These are phyloP conservation scores for Tuber brumale DNA, from an alignment of 495 filamentous ascomycete genomes.

Conservation along the genomic window DNA sequence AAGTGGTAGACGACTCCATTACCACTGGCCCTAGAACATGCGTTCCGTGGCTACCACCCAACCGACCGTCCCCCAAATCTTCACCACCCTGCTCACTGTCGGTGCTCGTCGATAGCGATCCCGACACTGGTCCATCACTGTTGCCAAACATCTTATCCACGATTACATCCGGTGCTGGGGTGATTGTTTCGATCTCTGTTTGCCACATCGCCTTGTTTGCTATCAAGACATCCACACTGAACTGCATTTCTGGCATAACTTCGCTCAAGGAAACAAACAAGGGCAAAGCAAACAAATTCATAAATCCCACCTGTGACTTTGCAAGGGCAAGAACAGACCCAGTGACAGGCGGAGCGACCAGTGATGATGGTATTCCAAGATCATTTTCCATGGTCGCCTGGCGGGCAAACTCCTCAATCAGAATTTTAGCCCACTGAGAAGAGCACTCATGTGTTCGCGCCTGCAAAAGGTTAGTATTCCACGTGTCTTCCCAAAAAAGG, in stretches of 20 bases:
- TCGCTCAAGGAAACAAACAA: conserved; percentile 81
- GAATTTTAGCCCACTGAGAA: conserved; percentile 75
- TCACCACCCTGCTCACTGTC: neutral
- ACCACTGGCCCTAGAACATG: conserved; percentile 37
- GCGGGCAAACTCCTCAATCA: conserved; percentile 88
- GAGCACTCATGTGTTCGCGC: conserved; percentile 77
- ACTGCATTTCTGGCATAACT: conserved; percentile 73
- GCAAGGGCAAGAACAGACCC: conserved; percentile 76
- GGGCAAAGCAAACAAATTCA: conserved; percentile 88
- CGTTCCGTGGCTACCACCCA: conserved; percentile 25
- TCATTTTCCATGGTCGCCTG: conserved; percentile 89
- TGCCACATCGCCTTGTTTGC: conserved; percentile 70
- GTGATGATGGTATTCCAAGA: conserved; percentile 73
- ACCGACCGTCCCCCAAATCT: conserved; percentile 14
- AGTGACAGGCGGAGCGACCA: conserved; percentile 76
- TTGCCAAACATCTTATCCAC: conserved; percentile 19
- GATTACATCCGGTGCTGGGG: conserved; percentile 16
- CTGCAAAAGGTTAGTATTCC: conserved; percentile 47
- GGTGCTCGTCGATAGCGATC: neutral
- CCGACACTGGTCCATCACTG: conserved; percentile 4
- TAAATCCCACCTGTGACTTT: conserved; percentile 85
- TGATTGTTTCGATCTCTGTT: conserved; percentile 48
- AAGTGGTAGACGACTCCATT: conserved; percentile 31
- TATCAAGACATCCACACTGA: conserved; percentile 72
- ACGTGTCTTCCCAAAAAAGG: conserved; percentile 13